Evolutionary conservation across 192 early-diverging fungal species (phyloP).

Genomic region (Coemansia sp.): DNA sequence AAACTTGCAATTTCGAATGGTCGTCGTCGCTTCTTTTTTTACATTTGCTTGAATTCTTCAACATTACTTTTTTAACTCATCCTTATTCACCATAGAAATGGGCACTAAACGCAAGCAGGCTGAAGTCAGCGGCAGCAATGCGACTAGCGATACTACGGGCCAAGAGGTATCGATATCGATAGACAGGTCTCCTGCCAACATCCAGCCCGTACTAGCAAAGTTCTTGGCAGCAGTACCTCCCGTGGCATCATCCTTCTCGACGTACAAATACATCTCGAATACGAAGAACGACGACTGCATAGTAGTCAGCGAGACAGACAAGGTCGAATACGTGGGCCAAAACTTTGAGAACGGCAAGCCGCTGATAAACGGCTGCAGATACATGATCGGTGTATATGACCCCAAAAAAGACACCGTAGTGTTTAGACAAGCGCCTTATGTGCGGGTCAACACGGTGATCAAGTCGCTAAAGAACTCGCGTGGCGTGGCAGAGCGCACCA

Average conservation of each 20-base stretch:
- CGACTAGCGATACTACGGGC: conserved; percentile 1
- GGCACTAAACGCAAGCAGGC: conserved; percentile 44
- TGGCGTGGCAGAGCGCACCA: conserved; percentile 51
- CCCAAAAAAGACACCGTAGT: conserved; percentile 69
- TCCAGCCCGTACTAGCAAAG: conserved; percentile 54
- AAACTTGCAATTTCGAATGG: neutral
- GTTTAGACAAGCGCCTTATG: conserved; percentile 66
- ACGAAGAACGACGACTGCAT: conserved; percentile 29
- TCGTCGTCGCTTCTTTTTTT: neutral
- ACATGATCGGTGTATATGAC: conserved; percentile 82
- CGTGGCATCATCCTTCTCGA: conserved; percentile 39
- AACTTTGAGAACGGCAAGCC: conserved; percentile 62
- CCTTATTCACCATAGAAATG: conserved; percentile 7
- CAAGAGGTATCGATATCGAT: conserved; percentile 33
- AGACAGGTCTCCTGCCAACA: conserved; percentile 35
- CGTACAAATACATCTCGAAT: conserved; percentile 34
- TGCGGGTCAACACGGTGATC: conserved; percentile 67
- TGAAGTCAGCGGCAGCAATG: neutral
- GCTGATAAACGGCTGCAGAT: conserved; percentile 54
- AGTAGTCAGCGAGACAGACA: conserved; percentile 70
- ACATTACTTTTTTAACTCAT: neutral
- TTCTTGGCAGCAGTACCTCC: conserved; percentile 43
- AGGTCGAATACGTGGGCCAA: conserved; percentile 75
- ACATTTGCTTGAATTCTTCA: neutral
- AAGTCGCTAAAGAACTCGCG: conserved; percentile 67